These are phyloP conservation scores for Cercospora sesami DNA, from an alignment of 2,329 filamentous ascomycete genomes.

Conservation along the genomic window DNA sequence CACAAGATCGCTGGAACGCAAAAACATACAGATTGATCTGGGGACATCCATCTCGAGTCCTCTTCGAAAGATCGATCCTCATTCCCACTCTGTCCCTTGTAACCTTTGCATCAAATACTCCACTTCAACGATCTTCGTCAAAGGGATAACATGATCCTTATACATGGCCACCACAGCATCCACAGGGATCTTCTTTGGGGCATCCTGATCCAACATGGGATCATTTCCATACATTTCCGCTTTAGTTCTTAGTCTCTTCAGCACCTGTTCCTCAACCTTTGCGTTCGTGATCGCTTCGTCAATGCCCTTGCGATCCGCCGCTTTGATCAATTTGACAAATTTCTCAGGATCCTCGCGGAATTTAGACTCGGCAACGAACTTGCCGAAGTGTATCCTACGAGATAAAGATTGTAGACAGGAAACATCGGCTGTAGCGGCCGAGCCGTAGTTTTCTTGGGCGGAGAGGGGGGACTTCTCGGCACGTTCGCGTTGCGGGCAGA, in stretches of 20 bases:
- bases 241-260: constrained; percentile 83
- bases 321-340: constrained; percentile 81
- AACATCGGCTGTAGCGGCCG: constrained; percentile 87
- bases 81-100: constrained; percentile 55
- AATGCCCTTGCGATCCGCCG: constrained; percentile 75
- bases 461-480: constrained; percentile 73
- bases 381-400: constrained; percentile 92
- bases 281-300: constrained; percentile 87
- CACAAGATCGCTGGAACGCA: background rate
- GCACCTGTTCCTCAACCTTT: constrained; percentile 85
- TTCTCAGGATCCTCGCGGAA: constrained; percentile 78
- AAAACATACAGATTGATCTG: background rate
- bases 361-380: constrained; percentile 96
- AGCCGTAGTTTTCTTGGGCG: constrained; percentile 91
- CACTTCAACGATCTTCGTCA: constrained; percentile 98
- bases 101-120: constrained; percentile 97
- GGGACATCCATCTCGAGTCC: background rate
- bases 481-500: constrained; percentile 75
- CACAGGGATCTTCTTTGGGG: constrained; percentile 77
- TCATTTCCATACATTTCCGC: constrained; percentile 92
- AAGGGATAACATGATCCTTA: constrained; percentile 84
- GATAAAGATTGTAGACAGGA: constrained; percentile 85
- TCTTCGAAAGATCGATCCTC: constrained; percentile 11
- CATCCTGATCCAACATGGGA: constrained; percentile 61
- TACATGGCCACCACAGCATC: constrained; percentile 92